These are phyloP conservation scores for Magnolia sinica DNA, from an alignment of 164 flowering plant species.

Conservation along the genomic window DNA sequence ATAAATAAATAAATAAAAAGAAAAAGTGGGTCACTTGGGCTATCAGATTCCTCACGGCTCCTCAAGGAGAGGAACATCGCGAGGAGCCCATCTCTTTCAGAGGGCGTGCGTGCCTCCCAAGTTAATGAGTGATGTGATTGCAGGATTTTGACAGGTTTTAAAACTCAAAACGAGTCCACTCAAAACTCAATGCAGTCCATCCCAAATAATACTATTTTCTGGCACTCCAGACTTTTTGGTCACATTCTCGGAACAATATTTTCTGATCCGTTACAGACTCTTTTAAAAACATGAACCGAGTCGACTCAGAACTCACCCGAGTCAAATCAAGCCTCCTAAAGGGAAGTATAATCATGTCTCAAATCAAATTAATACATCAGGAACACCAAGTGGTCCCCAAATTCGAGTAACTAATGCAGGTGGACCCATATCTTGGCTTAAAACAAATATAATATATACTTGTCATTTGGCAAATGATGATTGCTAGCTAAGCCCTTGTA, in stretches of 20 bases:
- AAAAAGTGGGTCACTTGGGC: constrained; percentile 13
- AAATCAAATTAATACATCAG: not conserved
- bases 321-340: not conserved
- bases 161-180: not conserved
- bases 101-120: constrained; percentile 7
- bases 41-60: constrained; percentile 40
- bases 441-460: not conserved
- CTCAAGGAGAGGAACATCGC: not conserved
- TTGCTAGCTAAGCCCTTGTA: no score
- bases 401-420: not conserved
- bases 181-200: not conserved
- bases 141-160: constrained; percentile 1
- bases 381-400: not conserved
- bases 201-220: no score
- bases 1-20: not conserved
- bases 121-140: constrained; percentile 9
- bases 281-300: not conserved
- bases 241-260: not conserved
- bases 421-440: not conserved
- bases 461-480: no score
- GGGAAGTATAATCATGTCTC: not conserved
- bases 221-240: not conserved
- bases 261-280: no score
- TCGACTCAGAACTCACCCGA: not conserved
- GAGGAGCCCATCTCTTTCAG: not conserved